Evolutionary conservation across 208 protist species (phyloP), one percentile per base, ranked within the genome.

Genomic region (Histomonas meleagridis): DNA sequence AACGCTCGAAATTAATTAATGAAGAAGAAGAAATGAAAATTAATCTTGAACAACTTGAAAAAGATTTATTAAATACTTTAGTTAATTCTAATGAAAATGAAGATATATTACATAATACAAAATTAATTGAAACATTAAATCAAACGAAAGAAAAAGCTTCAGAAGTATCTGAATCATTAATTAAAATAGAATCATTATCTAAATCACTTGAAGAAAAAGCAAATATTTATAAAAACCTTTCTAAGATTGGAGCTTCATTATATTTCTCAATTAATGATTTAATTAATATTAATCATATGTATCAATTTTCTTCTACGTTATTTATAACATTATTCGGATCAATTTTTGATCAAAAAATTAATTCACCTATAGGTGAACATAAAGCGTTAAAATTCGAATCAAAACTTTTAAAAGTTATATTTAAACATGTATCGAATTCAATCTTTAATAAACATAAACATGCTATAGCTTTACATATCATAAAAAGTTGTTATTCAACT

Each of bases 11-110:
- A 38, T 95, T 97, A 49, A 95, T 99, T 0, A 62, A 96, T 65
- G 95, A 97, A 93, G 97, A 99, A 93, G 98, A 99, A 93, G 93
- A 95, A 43, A 94, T 97, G 65, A 98, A 98, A 93, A 93, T 98
- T 91, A 94, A 98, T 94, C 94, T 99, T 53, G 93, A 95, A n/a
- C 14, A 62, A 23, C 53, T 60, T 43, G 86, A 69, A 69, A 32
- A 65, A 9, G 35, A 9, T n/a, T 32, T 91, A 9, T 18, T 91
- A 16, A 49, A 91, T 14, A n/a, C 86, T 18, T n/a, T 91, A 3
- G 49, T 69, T 51, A 26, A 49, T 55, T 38, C 55, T 28, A 28
- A 62, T 62, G 55, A 69, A 60, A 38, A 43, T 69, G 86, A 12
- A 46, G 32, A 91, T 32, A 91, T 91, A 18, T 35, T 91, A 28